Evolutionary conservation across 148 eudicot species (phyloP).

Genomic region (Vaccinium darrowii): DNA sequence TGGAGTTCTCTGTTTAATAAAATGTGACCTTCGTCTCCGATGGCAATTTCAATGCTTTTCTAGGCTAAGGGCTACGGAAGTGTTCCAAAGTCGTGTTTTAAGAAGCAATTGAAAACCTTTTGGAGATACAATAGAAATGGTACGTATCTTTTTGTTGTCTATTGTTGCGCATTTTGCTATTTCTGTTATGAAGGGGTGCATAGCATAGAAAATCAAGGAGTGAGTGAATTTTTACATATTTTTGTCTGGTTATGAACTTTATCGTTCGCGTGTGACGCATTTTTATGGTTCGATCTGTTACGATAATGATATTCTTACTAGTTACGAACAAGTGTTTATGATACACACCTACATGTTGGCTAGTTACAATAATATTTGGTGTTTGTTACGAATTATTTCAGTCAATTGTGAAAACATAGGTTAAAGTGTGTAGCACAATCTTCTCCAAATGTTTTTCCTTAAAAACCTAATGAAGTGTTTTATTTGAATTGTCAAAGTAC

Average conservation of each 20-base stretch:
- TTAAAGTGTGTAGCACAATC: neutral
- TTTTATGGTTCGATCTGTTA: neutral
- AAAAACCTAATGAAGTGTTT: neutral
- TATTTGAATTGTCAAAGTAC: neutral
- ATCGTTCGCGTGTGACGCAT: neutral
- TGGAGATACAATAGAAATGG: neutral
- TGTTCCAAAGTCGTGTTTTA: neutral
- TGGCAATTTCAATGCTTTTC: neutral
- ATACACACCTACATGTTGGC: neutral
- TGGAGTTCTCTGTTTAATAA: neutral
- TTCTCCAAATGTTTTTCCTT: neutral
- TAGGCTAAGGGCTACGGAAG: neutral
- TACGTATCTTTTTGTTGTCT: neutral
- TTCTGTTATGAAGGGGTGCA: neutral
- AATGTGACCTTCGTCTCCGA: neutral
- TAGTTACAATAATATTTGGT: neutral
- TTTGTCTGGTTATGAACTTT: neutral
- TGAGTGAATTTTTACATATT: neutral
- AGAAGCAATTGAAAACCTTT: neutral
- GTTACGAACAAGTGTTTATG: neutral
- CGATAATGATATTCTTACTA: neutral
- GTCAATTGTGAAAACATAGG: neutral
- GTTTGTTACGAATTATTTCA: neutral
- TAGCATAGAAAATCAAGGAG: neutral
- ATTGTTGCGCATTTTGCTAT: neutral